Base-by-base conservation (phyloP, 345 rosid species). In the Camelina sativa region DNA sequence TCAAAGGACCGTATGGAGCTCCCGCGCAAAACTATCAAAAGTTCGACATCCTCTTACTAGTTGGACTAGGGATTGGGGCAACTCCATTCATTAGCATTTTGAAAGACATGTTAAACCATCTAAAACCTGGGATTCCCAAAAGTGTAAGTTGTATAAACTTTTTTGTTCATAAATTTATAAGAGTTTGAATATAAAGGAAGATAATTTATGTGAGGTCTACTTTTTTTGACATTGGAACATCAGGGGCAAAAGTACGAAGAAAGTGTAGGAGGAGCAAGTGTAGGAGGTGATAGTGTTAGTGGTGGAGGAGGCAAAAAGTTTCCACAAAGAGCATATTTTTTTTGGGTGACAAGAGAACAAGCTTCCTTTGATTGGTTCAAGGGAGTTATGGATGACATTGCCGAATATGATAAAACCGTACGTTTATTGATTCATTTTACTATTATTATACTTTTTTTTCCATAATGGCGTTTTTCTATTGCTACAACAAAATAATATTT, bases 321-420 rank as follows among this genome's bases (percentile, higher is more conserved):
- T 64, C 96, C 99, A 1, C 92, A 85, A 73, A 86, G 99, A 81
- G 99, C 99, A 3, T 92, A 95, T 53, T 95, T 95, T 57, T 92
- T 89, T 67, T 95, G 99, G 99, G 98, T 92, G 2, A 95, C 98
- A 17, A 87, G 97, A 76, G 99, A 95, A 76, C 99, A 95, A 84
- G 82, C 86, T 65, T 95, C 98, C 13, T 95, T 92, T 57, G 99
- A 95, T 61, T 95, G 99, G 99, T 95, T 95, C 59, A 95, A 92
- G 77, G 99, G 98, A 71, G 99, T 95, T 62, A 92, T 95, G 99
- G 96, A 95, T 82, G 99, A 95, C 44, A 83, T 95, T 43, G 98
- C 96, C 23, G 97, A 92, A 43, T 86, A 65, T 25, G 97, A 95
- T 57, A 81, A 62, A 48, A 81, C 82, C 37, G 98, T 95, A 66